Evolutionary conservation across 2,329 filamentous ascomycete genomes (phyloP), one percentile per base, ranked within the genome.

Genomic region (Raffaelea ambrosiae): DNA sequence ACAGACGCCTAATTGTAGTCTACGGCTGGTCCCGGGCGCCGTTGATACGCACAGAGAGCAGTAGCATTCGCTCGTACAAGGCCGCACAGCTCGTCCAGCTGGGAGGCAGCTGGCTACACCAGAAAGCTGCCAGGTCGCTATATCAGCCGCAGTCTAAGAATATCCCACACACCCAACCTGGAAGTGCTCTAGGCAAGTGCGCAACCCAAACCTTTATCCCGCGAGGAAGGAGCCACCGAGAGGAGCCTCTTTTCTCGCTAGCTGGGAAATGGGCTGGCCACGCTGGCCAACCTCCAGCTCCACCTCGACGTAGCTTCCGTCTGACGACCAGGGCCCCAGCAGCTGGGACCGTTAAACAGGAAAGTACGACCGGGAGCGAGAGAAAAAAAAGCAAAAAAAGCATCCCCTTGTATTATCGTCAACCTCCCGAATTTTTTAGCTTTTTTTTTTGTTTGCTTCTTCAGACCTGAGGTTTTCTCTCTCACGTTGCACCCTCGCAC

Each of bases 361-460:
- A 43, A 43, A 43, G 41, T 3, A 31, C 23, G 26, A 16, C 4
- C 29, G 20, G 29, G 20, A 44, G 31, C 4, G 31, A 35, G 18
- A 18, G 29, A 11, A 44, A 4, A 33, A 20, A 43, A 35, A 43
- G 13, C 21, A 44, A 44, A 44, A 29, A 44, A 44, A 44, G 29
- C 26, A 44, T 36, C 41, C 45, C 45, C 46, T 39, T 35, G 35
- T 18, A 48, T 41, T 14, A 21, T 48, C 46, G 40, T 44, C 47
- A 48, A 41, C 42, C 47, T 44, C 47, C 36, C 38, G 23, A 48
- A 20, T 48, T 48, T 48, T 19, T 36, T 33, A 20, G 44, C 44
- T 48, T 19, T 36, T 33, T 41, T 13, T 44, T 44, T 2, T 13
- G 31, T 11, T 29, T 44, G 23, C 5, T 20, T 23, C 21, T 48